Conservation (phyloP, 1,284 basidiomycete genomes). For the Microbotryum intermedium region DNA sequence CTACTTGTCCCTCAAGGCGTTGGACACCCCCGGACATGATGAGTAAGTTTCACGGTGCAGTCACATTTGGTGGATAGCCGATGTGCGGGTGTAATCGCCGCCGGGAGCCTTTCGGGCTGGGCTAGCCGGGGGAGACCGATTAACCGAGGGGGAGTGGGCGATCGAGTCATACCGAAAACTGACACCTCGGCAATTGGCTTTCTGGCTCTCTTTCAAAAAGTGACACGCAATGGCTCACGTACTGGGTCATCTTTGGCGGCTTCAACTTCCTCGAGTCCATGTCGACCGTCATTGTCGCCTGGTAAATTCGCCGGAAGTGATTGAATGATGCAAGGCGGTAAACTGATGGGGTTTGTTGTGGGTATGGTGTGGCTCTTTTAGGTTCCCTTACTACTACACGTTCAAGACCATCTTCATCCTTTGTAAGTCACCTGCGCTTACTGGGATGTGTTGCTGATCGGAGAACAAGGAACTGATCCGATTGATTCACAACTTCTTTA, state of each 20-base stretch:
- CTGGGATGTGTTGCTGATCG: background rate
- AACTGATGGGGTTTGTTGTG: background rate
- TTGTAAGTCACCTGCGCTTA: constrained; percentile 1
- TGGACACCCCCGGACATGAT: constrained; percentile 51
- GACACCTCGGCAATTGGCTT: too few species aligned
- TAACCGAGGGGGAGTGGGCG: too few species aligned
- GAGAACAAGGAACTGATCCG: too few species aligned
- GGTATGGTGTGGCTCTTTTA: background rate
- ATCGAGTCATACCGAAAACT: background rate
- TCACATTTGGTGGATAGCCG: too few species aligned
- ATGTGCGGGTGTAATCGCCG: background rate
- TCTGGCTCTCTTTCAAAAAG: background rate
- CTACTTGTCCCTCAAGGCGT: constrained; percentile 74
- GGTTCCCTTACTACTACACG: constrained; percentile 37
- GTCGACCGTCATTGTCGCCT: constrained; percentile 65
- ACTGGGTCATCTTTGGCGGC: constrained; percentile 77
- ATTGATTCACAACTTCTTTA: background rate
- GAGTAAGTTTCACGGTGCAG: constrained; percentile 6
- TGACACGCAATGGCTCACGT: constrained; percentile 79
- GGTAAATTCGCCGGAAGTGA: constrained; percentile 20
- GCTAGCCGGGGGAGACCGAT: too few species aligned
- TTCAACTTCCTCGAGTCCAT: constrained; percentile 77
- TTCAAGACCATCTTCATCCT: constrained; percentile 35
- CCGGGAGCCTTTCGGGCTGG: background rate
- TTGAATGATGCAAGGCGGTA: background rate